Conservation (phyloP, 2,329 filamentous ascomycete genomes). For the Diaporthe helianthi region DNA sequence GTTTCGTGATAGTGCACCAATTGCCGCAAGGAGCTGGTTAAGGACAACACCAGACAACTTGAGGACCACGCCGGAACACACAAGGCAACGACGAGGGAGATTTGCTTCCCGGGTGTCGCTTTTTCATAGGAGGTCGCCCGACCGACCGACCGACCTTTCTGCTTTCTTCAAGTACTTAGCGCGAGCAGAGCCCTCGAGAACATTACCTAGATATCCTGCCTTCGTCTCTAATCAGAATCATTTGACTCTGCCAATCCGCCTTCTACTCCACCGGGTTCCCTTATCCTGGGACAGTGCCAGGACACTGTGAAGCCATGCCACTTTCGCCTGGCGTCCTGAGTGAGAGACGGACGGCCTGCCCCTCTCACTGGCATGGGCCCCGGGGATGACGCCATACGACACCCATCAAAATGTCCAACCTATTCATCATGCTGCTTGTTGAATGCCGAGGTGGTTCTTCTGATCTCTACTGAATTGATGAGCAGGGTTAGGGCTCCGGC, state of each 20-base stretch:
- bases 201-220: background rate
- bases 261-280: background rate
- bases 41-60: slow-evolving; percentile 58
- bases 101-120: slow-evolving; percentile 62
- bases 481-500: slow-evolving; percentile 14
- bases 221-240: background rate
- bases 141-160: background rate
- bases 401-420: no score
- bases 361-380: background rate
- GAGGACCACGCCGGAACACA: slow-evolving; percentile 61
- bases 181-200: background rate
- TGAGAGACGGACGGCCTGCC: background rate
- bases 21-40: slow-evolving; percentile 59
- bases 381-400: background rate
- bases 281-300: background rate
- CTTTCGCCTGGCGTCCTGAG: background rate
- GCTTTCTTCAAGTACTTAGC: background rate
- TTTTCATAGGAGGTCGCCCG: slow-evolving; percentile 39
- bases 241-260: background rate
- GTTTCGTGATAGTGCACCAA: slow-evolving; percentile 52
- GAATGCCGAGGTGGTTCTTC: background rate
- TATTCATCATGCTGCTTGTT: background rate
- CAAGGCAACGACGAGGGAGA: slow-evolving; percentile 61
- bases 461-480: background rate
- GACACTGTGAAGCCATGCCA: no score